These are phyloP conservation scores for Angophora floribunda DNA, from an alignment of 345 rosid genomes.

Conservation along the genomic window DNA sequence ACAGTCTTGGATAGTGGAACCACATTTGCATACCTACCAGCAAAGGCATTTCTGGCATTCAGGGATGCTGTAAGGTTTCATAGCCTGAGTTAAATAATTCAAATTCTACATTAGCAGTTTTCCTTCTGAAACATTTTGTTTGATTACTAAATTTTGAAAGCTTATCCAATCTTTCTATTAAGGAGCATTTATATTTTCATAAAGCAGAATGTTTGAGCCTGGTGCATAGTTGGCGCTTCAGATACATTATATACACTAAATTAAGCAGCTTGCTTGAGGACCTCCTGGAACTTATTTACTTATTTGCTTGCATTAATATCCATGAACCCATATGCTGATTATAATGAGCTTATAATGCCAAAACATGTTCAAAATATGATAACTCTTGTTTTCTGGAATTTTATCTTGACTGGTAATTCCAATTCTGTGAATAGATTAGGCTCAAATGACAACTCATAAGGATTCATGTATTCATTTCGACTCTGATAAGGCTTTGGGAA, in stretches of 20 bases:
- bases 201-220: background rate
- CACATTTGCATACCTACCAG: conserved; percentile 85
- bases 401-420: background rate
- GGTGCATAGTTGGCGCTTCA: background rate
- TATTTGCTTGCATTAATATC: background rate
- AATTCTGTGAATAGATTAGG: background rate
- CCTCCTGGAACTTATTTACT: background rate
- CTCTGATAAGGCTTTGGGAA: background rate
- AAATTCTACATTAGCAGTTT: background rate
- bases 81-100: background rate
- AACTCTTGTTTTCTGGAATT: background rate
- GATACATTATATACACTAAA: background rate
- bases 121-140: background rate
- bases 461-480: background rate
- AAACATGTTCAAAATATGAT: background rate
- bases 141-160: background rate
- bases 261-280: background rate
- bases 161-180: background rate
- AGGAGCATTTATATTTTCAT: background rate
- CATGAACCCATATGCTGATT: background rate
- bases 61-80: conserved; percentile 61
- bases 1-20: conserved; percentile 90
- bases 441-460: background rate
- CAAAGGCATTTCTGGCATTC: conserved; percentile 58
- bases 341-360: background rate